Evolutionary conservation across 1,139 yeast species (phyloP).

Genomic region (Geotrichum armillariae): DNA sequence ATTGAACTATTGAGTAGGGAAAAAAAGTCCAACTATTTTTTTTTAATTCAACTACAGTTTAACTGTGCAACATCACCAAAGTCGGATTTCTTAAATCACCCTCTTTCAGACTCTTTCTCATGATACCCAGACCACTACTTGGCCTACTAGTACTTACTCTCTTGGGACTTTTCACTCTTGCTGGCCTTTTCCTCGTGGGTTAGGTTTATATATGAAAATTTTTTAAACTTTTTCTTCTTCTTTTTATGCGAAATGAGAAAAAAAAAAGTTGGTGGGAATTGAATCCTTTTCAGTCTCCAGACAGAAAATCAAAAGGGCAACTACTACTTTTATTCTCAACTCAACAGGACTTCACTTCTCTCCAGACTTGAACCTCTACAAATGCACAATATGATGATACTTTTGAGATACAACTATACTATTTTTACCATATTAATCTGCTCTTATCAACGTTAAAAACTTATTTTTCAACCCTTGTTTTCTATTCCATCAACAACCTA

Average conservation of each 20-base stretch:
- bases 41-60: too few species aligned
- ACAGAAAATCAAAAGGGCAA: constrained; percentile 3
- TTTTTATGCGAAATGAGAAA: background rate
- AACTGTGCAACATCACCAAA: too few species aligned
- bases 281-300: background rate
- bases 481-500: background rate
- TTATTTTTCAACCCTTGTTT: background rate
- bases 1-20: too few species aligned
- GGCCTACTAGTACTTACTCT: background rate
- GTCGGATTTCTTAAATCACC: too few species aligned
- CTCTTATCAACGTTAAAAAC: background rate
- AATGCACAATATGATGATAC: background rate
- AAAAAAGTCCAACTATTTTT: too few species aligned
- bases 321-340: constrained; percentile 1
- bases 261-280: background rate
- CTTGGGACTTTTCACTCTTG: too few species aligned
- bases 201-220: background rate
- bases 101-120: too few species aligned
- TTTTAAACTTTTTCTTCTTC: background rate
- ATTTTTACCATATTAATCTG: background rate
- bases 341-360: background rate
- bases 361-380: background rate
- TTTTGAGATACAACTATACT: background rate
- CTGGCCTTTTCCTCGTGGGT: constrained; percentile 2
- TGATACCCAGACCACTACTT: too few species aligned